Evolutionary conservation across 441 rosid genomes (phyloP).

Genomic region (Arabidopsis hybrid): DNA sequence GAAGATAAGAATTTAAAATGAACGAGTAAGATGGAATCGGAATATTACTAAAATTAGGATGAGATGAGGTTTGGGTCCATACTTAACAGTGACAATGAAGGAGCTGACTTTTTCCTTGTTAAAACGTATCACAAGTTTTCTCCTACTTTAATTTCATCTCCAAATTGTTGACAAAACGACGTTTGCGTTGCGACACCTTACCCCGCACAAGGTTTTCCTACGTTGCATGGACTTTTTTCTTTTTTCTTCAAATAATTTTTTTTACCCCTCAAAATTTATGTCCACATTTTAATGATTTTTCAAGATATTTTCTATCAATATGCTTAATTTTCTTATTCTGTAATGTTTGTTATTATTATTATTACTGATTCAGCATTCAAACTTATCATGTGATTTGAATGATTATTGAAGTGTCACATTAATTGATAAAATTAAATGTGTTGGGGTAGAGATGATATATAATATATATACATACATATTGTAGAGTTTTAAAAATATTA

Average conservation of each 20-base stretch:
- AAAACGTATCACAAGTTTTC: slow-evolving; percentile 14
- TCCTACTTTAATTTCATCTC: slow-evolving; percentile 16
- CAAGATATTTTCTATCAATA: not conserved
- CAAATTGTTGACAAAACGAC: slow-evolving; percentile 25
- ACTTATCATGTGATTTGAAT: slow-evolving; percentile 14
- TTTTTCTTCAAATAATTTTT: not conserved
- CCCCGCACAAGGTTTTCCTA: slow-evolving; percentile 13
- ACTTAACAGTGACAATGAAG: slow-evolving; percentile 33
- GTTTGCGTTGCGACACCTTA: not conserved
- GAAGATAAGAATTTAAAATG: slow-evolving; percentile 28
- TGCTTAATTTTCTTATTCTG: not conserved
- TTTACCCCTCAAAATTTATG: not conserved
- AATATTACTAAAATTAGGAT: slow-evolving; percentile 27
- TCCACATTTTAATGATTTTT: not conserved
- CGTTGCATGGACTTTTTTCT: slow-evolving; percentile 36
- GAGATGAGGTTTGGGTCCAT: slow-evolving; percentile 41
- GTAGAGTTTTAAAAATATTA: not conserved
- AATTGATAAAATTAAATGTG: not conserved
- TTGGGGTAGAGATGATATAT: not conserved
- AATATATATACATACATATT: not conserved
- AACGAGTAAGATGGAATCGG: slow-evolving; percentile 25
- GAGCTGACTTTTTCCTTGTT: slow-evolving; percentile 27
- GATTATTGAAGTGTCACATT: not conserved
- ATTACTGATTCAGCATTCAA: not conserved
- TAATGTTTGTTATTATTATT: not conserved